Evolutionary conservation across 495 filamentous ascomycete genomes (phyloP).

Genomic region (Neohortaea acidophila): DNA sequence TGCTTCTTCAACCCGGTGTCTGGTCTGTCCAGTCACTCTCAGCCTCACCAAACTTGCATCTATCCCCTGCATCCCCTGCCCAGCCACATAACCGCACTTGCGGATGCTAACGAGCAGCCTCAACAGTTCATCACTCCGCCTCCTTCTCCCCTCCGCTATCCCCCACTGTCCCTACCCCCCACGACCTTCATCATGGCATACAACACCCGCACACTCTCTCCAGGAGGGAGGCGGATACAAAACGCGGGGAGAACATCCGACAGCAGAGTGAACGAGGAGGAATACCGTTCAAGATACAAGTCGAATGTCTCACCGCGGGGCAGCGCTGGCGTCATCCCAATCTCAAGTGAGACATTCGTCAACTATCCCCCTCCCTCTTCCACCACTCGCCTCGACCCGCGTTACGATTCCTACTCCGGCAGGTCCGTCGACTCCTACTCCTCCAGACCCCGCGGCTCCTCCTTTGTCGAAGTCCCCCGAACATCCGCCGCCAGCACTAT

Average conservation of each 20-base stretch:
- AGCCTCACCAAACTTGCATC: too few relatives aligned
- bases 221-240: constrained; percentile 11
- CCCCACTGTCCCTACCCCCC: background rate
- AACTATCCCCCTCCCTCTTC: background rate
- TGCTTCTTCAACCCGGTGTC: too few relatives aligned
- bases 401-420: constrained; percentile 7
- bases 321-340: constrained; percentile 18
- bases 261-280: constrained; percentile 11
- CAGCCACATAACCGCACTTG: too few relatives aligned
- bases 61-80: too few relatives aligned
- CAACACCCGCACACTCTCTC: constrained; percentile 12
- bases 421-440: constrained; percentile 5
- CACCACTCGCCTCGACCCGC: background rate
- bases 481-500: background rate
- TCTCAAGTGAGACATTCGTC: constrained; percentile 16
- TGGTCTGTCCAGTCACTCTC: too few relatives aligned
- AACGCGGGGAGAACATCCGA: constrained; percentile 13
- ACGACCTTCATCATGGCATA: constrained; percentile 3
- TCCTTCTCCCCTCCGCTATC: background rate
- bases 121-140: too few relatives aligned
- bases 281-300: constrained; percentile 5
- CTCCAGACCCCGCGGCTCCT: constrained; percentile 11
- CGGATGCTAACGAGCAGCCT: too few relatives aligned
- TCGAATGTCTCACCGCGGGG: constrained; percentile 7
- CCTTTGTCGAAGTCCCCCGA: constrained; percentile 11